Conservation (phyloP, 2,329 filamentous ascomycete species). For the Cercospora zeina region DNA sequence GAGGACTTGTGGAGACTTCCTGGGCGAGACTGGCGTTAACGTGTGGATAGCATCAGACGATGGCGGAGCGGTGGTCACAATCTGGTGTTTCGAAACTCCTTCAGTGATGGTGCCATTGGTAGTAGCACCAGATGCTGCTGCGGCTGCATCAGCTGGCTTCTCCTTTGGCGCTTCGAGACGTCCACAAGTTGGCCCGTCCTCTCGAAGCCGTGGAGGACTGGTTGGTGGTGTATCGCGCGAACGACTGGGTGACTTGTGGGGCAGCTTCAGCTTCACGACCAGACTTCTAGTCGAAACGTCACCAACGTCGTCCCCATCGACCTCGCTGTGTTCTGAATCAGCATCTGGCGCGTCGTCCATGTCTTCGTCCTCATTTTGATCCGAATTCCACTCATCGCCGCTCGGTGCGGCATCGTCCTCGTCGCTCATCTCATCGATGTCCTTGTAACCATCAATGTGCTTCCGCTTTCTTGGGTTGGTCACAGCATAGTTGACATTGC, state of each 20-base stretch:
- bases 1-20: constrained; percentile 18
- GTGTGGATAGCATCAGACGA: constrained; percentile 15
- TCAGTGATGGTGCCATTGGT: constrained; percentile 7
- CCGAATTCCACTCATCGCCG: constrained; percentile 69
- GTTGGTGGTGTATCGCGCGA: constrained; percentile 28
- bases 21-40: constrained; percentile 16
- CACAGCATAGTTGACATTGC: constrained; percentile 33
- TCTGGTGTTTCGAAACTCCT: background rate
- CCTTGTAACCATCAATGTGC: constrained; percentile 58
- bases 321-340: constrained; percentile 51
- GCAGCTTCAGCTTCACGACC: constrained; percentile 66
- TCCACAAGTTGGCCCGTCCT: constrained; percentile 12
- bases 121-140: background rate
- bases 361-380: constrained; percentile 64
- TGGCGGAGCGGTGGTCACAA: background rate
- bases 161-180: background rate
- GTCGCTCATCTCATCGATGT: constrained; percentile 65
- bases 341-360: constrained; percentile 52
- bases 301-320: constrained; percentile 39
- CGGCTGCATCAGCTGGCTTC: background rate
- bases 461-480: constrained; percentile 47
- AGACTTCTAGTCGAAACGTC: constrained; percentile 53
- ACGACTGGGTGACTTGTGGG: constrained; percentile 9
- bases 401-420: constrained; percentile 59
- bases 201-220: constrained; percentile 23